Percentiles rank a stretch among this genome's conserved stretches.
These are phyloP conservation scores for Epichloe sibirici DNA, from an alignment of 2,329 filamentous ascomycete genomes.

Conservation along the genomic window DNA sequence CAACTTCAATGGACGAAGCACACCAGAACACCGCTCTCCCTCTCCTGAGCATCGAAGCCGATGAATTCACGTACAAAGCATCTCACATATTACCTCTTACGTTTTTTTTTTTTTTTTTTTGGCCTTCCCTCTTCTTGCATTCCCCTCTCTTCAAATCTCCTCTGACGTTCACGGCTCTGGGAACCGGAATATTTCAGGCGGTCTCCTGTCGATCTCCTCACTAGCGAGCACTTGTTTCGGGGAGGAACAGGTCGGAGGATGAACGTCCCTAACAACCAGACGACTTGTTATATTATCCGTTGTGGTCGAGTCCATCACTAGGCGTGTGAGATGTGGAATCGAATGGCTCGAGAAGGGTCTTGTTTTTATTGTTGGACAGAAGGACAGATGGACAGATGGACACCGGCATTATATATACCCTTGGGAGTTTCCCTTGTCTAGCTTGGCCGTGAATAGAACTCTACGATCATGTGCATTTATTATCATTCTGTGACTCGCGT, in stretches of 20 bases:
- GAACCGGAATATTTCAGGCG: neutral
- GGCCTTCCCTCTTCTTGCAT: neutral
- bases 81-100: neutral
- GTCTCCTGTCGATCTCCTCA: neutral
- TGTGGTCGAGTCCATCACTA: neutral
- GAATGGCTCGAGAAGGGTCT: too few relatives aligned
- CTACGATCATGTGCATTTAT: neutral
- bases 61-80: neutral
- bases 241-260: too few relatives aligned
- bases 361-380: too few relatives aligned
- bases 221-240: neutral
- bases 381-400: too few relatives aligned
- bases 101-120: neutral
- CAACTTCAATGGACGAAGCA: constrained; percentile 11
- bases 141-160: neutral
- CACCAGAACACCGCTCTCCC: constrained; percentile 13
- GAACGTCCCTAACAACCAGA: neutral
- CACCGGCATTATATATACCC: neutral
- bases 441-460: neutral
- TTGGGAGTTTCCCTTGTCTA: neutral
- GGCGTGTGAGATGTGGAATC: neutral
- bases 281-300: neutral
- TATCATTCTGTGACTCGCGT: too few relatives aligned
- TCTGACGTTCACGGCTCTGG: neutral
- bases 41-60: constrained; percentile 12